Evolutionary conservation across 2,329 filamentous ascomycete species (phyloP), one percentile per base, ranked within the genome.

Genomic region (Aspergillaceae sp.): DNA sequence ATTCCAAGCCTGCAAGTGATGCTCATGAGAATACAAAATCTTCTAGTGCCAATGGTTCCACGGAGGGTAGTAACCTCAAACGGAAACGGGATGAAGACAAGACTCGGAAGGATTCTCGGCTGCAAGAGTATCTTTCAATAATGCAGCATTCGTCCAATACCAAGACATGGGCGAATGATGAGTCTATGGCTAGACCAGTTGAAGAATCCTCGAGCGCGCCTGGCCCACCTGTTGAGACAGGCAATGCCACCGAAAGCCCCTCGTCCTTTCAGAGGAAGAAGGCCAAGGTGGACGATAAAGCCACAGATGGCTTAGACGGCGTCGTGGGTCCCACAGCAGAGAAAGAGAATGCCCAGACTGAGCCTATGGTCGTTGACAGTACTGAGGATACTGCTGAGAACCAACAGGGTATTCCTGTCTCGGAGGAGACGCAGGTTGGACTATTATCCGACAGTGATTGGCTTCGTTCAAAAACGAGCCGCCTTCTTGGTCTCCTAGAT

Each of bases 391-490:
- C 44, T 43, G 33, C 44, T 7, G 54, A 56, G 7, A 33, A 29
- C 19, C 50, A 54, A 34, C 47, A 56, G 26, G 51, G 56, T 28
- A 49, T 51, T 7, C 44, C 49, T 29, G 51, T 58, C 38, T 53
- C 56, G 28, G 38, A 50, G 48, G 58, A 55, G 46, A 61, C 55
- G 26, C 59, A 61, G 42, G 58, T 63, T 27, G 61, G 61, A 32
- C 64, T 65, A 30, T 63, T 69, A 40, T 83, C 84, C 26, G 89
- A 96, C 68, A 82, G 84, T 50, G 90, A 97, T 66, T 98, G 92
- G 92, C 74, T 96, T 56, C 82, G 91, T 48, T 91, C 86, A 51
- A 82, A 86, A 56, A 97, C 90, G 9, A 96, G 84, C 68, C 80
- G 91, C 57, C 72, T 94, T 42, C 75, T 96, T 43, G 92, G 91